Evolutionary conservation across 2,329 filamentous ascomycete genomes (phyloP).

Genomic region (Neofusicoccum kwambonambiense): DNA sequence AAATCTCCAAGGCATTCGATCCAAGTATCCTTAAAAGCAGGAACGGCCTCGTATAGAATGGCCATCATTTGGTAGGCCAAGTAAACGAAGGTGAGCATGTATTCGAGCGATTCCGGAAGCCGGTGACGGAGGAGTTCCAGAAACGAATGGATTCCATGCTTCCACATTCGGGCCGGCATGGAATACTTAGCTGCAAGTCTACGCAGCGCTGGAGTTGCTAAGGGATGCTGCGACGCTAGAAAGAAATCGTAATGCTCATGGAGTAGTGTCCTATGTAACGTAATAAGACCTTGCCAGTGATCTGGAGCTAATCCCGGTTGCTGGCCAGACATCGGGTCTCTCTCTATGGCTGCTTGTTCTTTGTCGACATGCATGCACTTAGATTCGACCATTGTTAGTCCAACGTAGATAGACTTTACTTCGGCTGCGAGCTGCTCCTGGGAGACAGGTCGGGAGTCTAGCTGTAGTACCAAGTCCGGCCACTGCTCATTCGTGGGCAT

Average conservation of each 20-base stretch:
- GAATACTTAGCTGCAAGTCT: constrained; percentile 75
- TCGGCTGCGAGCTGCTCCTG: constrained; percentile 78
- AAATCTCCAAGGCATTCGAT: constrained; percentile 90
- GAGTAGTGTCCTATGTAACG: constrained; percentile 74
- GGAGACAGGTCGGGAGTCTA: constrained; percentile 66
- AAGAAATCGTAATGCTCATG: constrained; percentile 69
- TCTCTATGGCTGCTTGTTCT: constrained; percentile 54
- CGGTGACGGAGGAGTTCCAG: constrained; percentile 66
- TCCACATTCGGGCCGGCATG: constrained; percentile 94
- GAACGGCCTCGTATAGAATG: constrained; percentile 79
- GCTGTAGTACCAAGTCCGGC: constrained; percentile 52
- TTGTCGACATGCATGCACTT: constrained; percentile 84
- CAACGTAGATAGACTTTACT: constrained; percentile 80
- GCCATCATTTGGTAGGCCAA: constrained; percentile 88
- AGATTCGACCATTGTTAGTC: constrained; percentile 79
- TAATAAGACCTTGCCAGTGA: constrained; percentile 83
- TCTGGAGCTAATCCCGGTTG: constrained; percentile 53
- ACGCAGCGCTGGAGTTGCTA: constrained; percentile 65
- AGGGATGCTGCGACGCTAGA: constrained; percentile 81
- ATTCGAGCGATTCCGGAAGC: constrained; percentile 74
- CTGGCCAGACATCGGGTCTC: constrained; percentile 47
- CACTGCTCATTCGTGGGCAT: constrained; percentile 32
- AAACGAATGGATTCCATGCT: constrained; percentile 84
- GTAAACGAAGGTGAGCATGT: constrained; percentile 91
- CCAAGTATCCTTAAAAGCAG: constrained; percentile 83